Base-by-base conservation (phyloP, 148 eudicot species). In the Camellia japonica region DNA sequence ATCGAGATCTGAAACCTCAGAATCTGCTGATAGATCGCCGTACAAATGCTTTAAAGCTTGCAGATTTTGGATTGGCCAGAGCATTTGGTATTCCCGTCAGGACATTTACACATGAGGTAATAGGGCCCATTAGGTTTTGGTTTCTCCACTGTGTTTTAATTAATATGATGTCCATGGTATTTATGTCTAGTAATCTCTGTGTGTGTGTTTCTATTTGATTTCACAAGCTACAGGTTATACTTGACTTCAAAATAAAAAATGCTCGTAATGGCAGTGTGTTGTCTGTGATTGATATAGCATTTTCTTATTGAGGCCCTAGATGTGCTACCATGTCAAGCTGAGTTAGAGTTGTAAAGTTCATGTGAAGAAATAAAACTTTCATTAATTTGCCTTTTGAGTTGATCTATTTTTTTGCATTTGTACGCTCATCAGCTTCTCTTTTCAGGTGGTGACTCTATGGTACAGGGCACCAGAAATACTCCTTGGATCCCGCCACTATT, bases 401-500 rank as follows among this genome's bases (percentile, higher is more conserved):
- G 20, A 42, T 61, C 5, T 12, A 54, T 59, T 6, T 11, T 30
- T 43, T 74, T 54, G 10, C 68, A 64, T 42, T 4, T 54, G 46
- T 56, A 18, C 68, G 38, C 74, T 80, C 14, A 19, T 81, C 79
- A 72, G 16, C 77, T 42, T 44, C 80, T 83, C 23, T 84, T 80
- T 88, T 64, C 85, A 96, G 99, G 98, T 92, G 80, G 99, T 96
- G 83, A 96, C 99, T 15, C 83, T 96, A 71, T 96, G 99, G 99
- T 96, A 96, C 80, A 90, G 98, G 86, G 99, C 99, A 77, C 99
- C 99, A 54, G 98, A 96, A 84, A 92, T 96, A 81, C 92, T 96
- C 47, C 99, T 96, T 64, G 98, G 98, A 76, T 91, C 98, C 76
- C 97, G 87, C 47, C 91, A 90, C 85, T 96, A 96, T 83, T 93